Conservation (phyloP, 352 stramenopile species). For the Phytophthora europaea region DNA sequence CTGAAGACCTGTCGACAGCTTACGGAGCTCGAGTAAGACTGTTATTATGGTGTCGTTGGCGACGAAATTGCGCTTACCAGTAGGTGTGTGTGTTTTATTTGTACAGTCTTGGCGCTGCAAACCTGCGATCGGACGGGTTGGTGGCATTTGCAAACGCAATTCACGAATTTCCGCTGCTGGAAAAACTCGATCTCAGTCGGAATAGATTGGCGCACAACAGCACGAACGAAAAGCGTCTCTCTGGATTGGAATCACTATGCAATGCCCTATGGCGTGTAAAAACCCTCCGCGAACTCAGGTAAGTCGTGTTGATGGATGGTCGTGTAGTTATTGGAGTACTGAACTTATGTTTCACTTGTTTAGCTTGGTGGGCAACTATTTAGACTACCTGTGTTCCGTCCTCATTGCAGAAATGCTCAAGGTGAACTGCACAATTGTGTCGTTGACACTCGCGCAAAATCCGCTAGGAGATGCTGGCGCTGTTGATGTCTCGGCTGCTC, state of each 20-base stretch:
- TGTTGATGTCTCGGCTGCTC: conserved; percentile 48
- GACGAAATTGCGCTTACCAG: not conserved
- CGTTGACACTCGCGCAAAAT: conserved; percentile 59
- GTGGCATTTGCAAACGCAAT: conserved; percentile 59
- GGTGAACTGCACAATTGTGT: conserved; percentile 57
- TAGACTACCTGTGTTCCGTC: conserved; percentile 64
- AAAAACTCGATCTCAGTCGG: conserved; percentile 57
- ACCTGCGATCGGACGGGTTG: conserved; percentile 66
- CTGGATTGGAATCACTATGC: conserved; percentile 68
- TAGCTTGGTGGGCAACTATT: conserved; percentile 59
- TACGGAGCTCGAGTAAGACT: conserved; percentile 57
- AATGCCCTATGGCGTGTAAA: conserved; percentile 57
- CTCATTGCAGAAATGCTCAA: conserved; percentile 62
- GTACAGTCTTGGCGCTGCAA: conserved; percentile 44
- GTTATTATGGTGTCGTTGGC: not conserved
- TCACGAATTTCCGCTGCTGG: conserved; percentile 44
- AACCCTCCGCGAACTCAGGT: conserved; percentile 55
- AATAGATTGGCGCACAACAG: conserved; percentile 68
- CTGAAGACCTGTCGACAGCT: conserved; percentile 64
- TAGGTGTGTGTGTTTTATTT: not conserved
- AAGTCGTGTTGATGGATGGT: not conserved
- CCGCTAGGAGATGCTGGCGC: conserved; percentile 55
- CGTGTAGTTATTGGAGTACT: not conserved
- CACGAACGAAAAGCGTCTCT: conserved; percentile 58
- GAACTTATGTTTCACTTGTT: not conserved